Base-by-base conservation (phyloP, 106 monocot species). In the Posidonia australis region DNA sequence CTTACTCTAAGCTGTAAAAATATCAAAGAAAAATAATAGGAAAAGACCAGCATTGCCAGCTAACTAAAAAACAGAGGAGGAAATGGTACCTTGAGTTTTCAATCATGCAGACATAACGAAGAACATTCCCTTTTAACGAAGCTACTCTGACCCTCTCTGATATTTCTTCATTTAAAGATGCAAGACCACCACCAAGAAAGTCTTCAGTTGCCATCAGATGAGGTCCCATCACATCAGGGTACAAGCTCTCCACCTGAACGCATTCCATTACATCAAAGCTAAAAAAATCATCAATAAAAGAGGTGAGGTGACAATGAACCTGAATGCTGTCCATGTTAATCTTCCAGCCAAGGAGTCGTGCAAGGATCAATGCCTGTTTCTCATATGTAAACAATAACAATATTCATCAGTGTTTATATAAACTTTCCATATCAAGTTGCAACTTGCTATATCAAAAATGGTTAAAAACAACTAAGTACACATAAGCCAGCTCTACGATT, bases 211-310 rank as follows among this genome's bases (percentile, higher is more conserved):
- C 79, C 84, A 98, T 80, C 41, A 78, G 72, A 48, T 62, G 72
- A 60, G 90, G 79, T 23, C 84, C 87, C 64, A 87, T 73, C 51
- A 87, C 85, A 79, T 74, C 76, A 58, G 90, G 84, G 45, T 90
- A 98, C 73, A 98, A 81, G 72, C 90, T 90, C 67, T 98, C 90
- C 26, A 98, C 80, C 96, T 98, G 71, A 58, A 70, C 58, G 74
- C 18, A 13, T 69, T 31, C 20, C 22, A 18, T 13, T n/a, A 57
- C 21, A 47, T 63, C 1, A 27, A 30, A 44, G 32, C 18, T 43
- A 43, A 76, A 51, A 51, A 65, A 74, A 54, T 19, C 19, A 62
- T 30, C 65, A 27, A 62, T 18, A 21, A 41, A 67, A 46, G 21
- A 45, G 23, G 4, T 32, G 30, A 43, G 23, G 20, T 64, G 23